Conservation (phyloP, 169 alveolate species). For the Plasmodium malariae region DNA sequence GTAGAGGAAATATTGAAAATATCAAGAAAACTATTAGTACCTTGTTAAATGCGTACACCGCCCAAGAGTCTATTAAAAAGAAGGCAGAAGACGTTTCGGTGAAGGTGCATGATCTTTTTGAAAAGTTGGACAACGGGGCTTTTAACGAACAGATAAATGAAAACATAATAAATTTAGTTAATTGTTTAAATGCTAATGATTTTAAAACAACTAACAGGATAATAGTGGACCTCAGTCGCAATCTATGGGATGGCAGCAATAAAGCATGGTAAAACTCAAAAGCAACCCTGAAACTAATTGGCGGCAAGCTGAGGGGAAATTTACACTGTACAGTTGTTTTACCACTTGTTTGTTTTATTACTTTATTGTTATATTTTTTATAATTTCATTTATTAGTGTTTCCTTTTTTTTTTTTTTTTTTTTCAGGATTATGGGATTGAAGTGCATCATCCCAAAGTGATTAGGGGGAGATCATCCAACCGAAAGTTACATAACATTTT, state of each 20-base stretch:
- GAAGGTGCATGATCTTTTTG: conserved; percentile 83
- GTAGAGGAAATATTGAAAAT: conserved; percentile 74
- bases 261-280: conserved; percentile 85
- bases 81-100: conserved; percentile 81
- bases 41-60: conserved; percentile 40
- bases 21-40: conserved; percentile 70
- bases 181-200: conserved; percentile 85
- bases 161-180: conserved; percentile 80
- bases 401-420: conserved; percentile 26
- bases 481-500: background rate
- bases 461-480: background rate
- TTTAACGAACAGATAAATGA: conserved; percentile 85
- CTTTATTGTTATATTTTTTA: too few relatives aligned
- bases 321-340: too few relatives aligned
- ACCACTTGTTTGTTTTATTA: too few relatives aligned
- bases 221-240: conserved; percentile 85
- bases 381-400: too few relatives aligned
- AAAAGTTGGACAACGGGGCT: conserved; percentile 82
- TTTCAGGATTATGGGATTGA: conserved; percentile 84
- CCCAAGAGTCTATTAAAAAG: conserved; percentile 76
- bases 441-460: conserved; percentile 86
- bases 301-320: too few relatives aligned
- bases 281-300: too few relatives aligned
- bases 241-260: conserved; percentile 87
- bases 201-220: conserved; percentile 84